Conservation (phyloP, 495 filamentous ascomycete species). For the Penicillium cinerascens region DNA sequence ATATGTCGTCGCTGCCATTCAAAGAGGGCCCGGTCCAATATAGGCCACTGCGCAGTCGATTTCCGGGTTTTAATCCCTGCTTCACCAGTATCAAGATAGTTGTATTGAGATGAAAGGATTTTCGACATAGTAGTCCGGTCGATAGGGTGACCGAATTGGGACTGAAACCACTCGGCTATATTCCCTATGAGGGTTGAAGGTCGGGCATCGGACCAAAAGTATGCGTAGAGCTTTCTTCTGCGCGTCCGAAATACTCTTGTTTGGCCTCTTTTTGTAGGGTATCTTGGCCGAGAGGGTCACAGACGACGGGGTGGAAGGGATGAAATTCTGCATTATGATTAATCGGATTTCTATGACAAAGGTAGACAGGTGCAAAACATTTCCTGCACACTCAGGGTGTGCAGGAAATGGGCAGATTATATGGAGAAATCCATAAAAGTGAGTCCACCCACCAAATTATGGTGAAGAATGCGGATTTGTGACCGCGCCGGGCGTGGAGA, state of each 20-base stretch:
- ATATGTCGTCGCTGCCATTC: slow-evolving; percentile 2
- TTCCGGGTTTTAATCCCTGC: slow-evolving; percentile 1
- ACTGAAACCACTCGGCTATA: slow-evolving; percentile 8
- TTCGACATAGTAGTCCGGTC: slow-evolving; percentile 1
- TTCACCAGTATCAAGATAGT: slow-evolving; percentile 9
- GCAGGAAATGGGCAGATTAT: no score
- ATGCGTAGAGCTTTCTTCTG: slow-evolving; percentile 8
- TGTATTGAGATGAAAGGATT: slow-evolving; percentile 11
- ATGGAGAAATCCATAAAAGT: no score
- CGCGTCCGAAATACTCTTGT: slow-evolving; percentile 3
- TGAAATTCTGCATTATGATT: slow-evolving; percentile 6
- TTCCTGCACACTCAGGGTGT: no score
- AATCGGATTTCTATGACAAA: slow-evolving; percentile 1
- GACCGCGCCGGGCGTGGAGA: no score
- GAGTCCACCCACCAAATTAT: no score
- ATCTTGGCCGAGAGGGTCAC: slow-evolving; percentile 1
- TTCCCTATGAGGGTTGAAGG: background rate
- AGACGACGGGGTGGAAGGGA: background rate
- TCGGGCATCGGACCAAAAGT: slow-evolving; percentile 2
- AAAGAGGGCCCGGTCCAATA: slow-evolving; percentile 7
- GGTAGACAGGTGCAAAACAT: background rate
- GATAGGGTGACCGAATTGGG: slow-evolving; percentile 4
- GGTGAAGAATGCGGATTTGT: no score
- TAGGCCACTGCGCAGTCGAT: slow-evolving; percentile 5
- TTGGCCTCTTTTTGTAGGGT: background rate